A percentile compares a stretch with the other conserved stretches of the same genome.
phyloP scores from a whole-genome alignment of 164 flowering plant species.

The Tinospora cordifolia region DNA sequence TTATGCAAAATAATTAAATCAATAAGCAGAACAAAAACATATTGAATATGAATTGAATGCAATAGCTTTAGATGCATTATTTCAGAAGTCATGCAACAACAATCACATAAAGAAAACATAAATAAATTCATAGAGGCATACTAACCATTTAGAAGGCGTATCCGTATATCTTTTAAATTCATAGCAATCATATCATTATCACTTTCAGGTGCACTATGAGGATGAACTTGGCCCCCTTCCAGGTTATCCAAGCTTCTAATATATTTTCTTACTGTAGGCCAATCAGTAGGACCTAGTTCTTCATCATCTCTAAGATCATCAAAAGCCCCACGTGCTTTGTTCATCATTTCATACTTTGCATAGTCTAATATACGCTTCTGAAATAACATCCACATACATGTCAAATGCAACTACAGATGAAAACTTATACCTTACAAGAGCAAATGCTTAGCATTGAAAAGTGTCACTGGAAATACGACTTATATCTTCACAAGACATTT shows the following conservation, averaged over 20 bases:
- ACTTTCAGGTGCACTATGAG: slow-evolving; percentile 44
- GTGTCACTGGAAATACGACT: too few relatives aligned
- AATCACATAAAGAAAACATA: background rate
- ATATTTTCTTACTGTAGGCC: slow-evolving; percentile 83
- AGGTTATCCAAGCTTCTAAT: slow-evolving; percentile 54
- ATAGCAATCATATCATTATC: slow-evolving; percentile 37
- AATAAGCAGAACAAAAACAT: background rate
- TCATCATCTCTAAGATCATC: slow-evolving; percentile 95
- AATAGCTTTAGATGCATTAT: background rate
- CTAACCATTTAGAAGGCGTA: slow-evolving; percentile 79
- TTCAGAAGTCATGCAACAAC: background rate
- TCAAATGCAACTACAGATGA: background rate
- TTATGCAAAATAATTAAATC: background rate
- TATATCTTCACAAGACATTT: too few relatives aligned
- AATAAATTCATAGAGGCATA: slow-evolving; percentile 1
- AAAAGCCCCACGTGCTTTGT: slow-evolving; percentile 80
- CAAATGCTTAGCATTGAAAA: too few relatives aligned
- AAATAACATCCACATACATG: slow-evolving; percentile 11
- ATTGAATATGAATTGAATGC: background rate
- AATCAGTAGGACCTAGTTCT: slow-evolving; percentile 91
- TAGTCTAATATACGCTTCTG: slow-evolving; percentile 76
- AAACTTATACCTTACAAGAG: too few relatives aligned
- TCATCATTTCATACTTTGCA: slow-evolving; percentile 82
- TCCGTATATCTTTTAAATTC: slow-evolving; percentile 65
- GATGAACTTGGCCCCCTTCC: slow-evolving; percentile 52